Evolutionary conservation across 1,284 basidiomycete genomes (phyloP).

Genomic region (Neonothopanus nambi): DNA sequence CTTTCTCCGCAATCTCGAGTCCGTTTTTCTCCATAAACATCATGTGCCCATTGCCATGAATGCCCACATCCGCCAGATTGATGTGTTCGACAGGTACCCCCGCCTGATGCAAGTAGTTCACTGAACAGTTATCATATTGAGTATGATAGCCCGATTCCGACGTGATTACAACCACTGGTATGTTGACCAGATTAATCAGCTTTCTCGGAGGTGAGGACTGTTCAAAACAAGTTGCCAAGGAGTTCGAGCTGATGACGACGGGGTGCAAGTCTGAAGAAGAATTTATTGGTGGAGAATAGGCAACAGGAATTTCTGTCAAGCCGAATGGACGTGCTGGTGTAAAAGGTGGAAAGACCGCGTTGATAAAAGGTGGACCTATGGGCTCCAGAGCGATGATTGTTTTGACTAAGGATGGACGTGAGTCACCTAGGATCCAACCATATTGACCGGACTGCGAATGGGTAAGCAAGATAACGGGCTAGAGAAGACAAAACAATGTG

Average conservation of each 20-base stretch:
- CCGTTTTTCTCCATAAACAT: slow-evolving; percentile 55
- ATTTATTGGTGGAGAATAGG: slow-evolving; percentile 28
- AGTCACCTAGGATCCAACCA: slow-evolving; percentile 50
- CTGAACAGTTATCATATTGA: slow-evolving; percentile 46
- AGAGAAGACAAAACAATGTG: background rate
- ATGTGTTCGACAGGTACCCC: slow-evolving; percentile 45
- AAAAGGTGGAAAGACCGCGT: slow-evolving; percentile 40
- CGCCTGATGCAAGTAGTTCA: slow-evolving; percentile 41
- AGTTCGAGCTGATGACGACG: slow-evolving; percentile 17
- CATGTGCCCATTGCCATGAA: slow-evolving; percentile 51
- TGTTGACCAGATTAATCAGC: slow-evolving; percentile 39
- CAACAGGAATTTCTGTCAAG: slow-evolving; percentile 27
- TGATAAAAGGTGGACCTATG: slow-evolving; percentile 47
- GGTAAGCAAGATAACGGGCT: slow-evolving; percentile 46
- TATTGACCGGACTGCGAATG: slow-evolving; percentile 49
- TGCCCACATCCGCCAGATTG: slow-evolving; percentile 39
- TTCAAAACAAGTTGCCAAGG: slow-evolving; percentile 37
- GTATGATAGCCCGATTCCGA: slow-evolving; percentile 50
- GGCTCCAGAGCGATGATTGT: slow-evolving; percentile 50
- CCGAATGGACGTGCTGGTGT: slow-evolving; percentile 31
- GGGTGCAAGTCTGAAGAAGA: slow-evolving; percentile 23
- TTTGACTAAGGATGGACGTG: slow-evolving; percentile 41
- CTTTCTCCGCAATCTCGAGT: slow-evolving; percentile 38
- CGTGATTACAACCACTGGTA: slow-evolving; percentile 48
- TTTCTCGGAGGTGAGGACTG: slow-evolving; percentile 43